Conservation (phyloP, 78 protist genomes). For the Acrasis kona region DNA sequence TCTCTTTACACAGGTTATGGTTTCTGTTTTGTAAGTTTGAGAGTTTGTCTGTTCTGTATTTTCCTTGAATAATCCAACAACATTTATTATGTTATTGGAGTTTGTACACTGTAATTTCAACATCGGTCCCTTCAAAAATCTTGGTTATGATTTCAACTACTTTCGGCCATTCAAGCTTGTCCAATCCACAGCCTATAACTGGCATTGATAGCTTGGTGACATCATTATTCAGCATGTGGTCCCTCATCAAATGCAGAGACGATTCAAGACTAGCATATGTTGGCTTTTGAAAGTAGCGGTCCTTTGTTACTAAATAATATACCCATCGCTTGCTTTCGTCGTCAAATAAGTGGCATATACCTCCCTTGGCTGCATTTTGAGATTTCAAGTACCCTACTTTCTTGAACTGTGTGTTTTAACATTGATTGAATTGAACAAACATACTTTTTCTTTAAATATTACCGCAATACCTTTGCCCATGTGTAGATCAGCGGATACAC, state of each 20-base stretch:
- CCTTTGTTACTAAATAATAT: constrained; percentile 22
- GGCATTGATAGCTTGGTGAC: constrained; percentile 21
- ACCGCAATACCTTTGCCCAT: constrained; percentile 35
- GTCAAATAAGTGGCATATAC: neutral
- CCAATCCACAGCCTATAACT: constrained; percentile 27
- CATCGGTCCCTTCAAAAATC: neutral
- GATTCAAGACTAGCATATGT: constrained; percentile 7
- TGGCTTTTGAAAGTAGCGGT: constrained; percentile 8
- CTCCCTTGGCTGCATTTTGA: neutral
- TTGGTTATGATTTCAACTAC: neutral
- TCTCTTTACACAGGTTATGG: no score
- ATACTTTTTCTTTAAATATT: neutral
- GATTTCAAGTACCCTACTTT: constrained; percentile 8
- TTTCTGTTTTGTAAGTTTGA: no score
- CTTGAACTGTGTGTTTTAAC: no score
- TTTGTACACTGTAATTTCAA: constrained; percentile 6
- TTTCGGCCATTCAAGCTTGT: constrained; percentile 1
- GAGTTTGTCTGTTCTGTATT: no score
- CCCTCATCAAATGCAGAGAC: neutral
- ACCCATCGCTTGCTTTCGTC: neutral
- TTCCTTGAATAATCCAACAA: no score
- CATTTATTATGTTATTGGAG: no score
- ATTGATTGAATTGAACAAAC: no score
- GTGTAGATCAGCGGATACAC: constrained; percentile 11
- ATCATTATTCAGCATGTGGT: constrained; percentile 2